Evolutionary conservation across 2,329 filamentous ascomycete species (phyloP), one percentile per base, ranked within the genome.

Genomic region (Botryosphaeria dothidea): DNA sequence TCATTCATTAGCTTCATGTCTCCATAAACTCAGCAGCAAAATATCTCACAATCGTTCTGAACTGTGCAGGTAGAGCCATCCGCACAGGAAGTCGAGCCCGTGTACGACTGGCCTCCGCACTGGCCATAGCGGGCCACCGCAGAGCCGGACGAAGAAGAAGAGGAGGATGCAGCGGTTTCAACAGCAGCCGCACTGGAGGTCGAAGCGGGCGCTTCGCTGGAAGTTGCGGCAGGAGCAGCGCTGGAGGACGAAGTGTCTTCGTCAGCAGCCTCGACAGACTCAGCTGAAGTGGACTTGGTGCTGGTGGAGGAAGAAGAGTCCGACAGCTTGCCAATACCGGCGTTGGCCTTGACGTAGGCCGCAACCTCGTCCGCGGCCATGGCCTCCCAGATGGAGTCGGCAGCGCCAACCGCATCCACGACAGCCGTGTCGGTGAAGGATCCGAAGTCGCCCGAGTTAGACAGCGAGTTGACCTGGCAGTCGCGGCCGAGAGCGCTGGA

Each of bases 401-500:
- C 49, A 34, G 7, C 29, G 27, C 43, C 41, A 21, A 46, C 19
- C 19, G 38, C 19, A 3, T 15, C n/a, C 11, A 62, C 29, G 5
- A 25, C 45, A 13, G 31, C 27, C n/a, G 29, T 66, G 29, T 65
- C 46, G 23, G 34, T 64, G 60, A 61, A 63, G 15, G 51, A 45
- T 29, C 60, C 57, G 19, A 66, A 56, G 25, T 67, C 66, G 52
- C 60, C 66, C 19, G 56, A 58, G 34, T 23, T 23, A 45, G 48
- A 48, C n/a, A 67, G 29, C 15, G 34, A 41, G 58, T 66, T 66
- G 43, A 41, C 25, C 19, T 66, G 23, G 31, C 63, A 66, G 25
- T 57, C 52, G 17, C 64, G 57, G 38, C 54, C 62, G 19, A 64
- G 51, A n/a, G 34, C 41, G 27, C 15, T 21, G 38, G 51, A 46